Evolutionary conservation across 1,284 basidiomycete species (phyloP), one percentile per base, ranked within the genome.

Genomic region (Porogramme epimiltina): DNA sequence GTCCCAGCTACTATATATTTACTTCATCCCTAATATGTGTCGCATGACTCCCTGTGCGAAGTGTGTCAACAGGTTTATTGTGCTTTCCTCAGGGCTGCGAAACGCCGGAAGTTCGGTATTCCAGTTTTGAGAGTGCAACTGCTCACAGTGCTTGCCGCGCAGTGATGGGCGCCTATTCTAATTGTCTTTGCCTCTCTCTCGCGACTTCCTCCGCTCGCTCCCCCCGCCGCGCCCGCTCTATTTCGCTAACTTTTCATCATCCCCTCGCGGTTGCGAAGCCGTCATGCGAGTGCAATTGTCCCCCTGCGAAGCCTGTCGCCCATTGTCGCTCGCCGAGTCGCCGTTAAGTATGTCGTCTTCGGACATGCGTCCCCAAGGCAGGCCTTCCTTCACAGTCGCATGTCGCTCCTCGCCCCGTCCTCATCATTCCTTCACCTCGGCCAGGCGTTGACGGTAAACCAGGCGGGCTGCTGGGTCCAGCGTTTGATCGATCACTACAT

Each of bases 381-480:
- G 57, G 57, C 36, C 45, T 59, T 47, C 57, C 51, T 56, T 50
- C 51, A 59, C 47, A 45, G 52, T 42, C 24, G 33, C 42, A 48
- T 52, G 52, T 31, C 47, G 47, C 43, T 39, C 50, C 39, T 33
- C 33, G 41, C 39, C 48, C 45, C 36, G 37, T 33, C 33, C 38
- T 33, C 49, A 3, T 23, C 36, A 20, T 26, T 42, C 42, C 42
- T 49, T 50, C 45, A 45, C 51, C 49, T 22, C 18, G 37, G 28
- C 45, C 51, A 51, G 46, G 49, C 40, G 54, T 59, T 55, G 57
- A 51, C 51, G 47, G 52, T 31, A 28, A 28, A 42, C 16, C 54
- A 56, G 37, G 54, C 57, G 33, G 47, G 40, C 24, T 46, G 46
- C 31, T 54, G 57, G 51, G 41, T 54, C 16, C 33, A 47, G 26